A percentile compares a stretch with the other conserved stretches of the same genome.
Conservation (phyloP, 176 grass and related monocot genomes). For the Puccinellia tenuiflora region DNA sequence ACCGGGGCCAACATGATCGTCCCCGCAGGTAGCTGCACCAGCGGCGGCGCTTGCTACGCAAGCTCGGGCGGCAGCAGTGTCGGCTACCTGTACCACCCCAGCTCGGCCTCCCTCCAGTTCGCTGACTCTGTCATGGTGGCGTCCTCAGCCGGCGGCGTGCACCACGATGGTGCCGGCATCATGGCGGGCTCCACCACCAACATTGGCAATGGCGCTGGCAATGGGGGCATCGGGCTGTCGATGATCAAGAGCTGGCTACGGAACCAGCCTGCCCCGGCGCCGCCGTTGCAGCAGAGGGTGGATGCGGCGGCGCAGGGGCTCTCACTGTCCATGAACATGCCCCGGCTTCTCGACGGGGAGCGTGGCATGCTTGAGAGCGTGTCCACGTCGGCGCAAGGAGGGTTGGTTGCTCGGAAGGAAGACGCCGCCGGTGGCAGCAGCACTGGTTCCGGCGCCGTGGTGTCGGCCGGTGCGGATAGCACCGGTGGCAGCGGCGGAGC, state of each 20-base stretch:
- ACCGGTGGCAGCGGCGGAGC: not conserved
- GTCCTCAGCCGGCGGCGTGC: not conserved
- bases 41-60: slow-evolving; percentile 18
- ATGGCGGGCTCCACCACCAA: slow-evolving; percentile 7
- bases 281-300: not conserved
- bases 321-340: slow-evolving; percentile 61
- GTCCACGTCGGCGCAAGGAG: slow-evolving; percentile 23
- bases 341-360: slow-evolving; percentile 4
- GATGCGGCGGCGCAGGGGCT: slow-evolving; percentile 31
- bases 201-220: not conserved
- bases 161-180: slow-evolving; percentile 1
- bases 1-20: slow-evolving; percentile 14
- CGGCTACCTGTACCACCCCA: slow-evolving; percentile 40
- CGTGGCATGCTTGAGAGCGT: slow-evolving; percentile 23
- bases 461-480: slow-evolving; percentile 13
- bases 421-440: slow-evolving; percentile 6
- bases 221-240: slow-evolving; percentile 60
- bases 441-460: slow-evolving; percentile 18
- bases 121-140: slow-evolving; percentile 48
- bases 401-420: slow-evolving; percentile 17
- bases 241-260: slow-evolving; percentile 95
- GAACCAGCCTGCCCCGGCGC: slow-evolving; percentile 49
- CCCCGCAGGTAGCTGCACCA: slow-evolving; percentile 6
- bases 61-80: slow-evolving; percentile 38
- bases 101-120: slow-evolving; percentile 39